A percentile compares a stretch with the other conserved stretches of the same genome.
phyloP scores from a whole-genome alignment of 2,329 filamentous ascomycete species.

The Ophiocordyceps robertsii region DNA sequence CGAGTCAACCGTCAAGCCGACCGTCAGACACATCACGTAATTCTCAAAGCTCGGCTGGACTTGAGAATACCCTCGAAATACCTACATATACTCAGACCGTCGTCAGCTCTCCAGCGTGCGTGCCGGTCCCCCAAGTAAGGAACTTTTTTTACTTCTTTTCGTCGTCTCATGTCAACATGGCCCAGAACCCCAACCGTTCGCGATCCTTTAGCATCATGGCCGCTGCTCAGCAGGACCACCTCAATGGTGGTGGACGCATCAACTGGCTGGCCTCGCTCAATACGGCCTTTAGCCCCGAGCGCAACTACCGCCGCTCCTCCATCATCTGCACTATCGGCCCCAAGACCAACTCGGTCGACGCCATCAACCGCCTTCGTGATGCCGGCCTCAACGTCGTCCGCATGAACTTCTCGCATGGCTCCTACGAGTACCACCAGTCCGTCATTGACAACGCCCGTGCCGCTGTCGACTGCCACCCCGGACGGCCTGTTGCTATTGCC shows the following conservation, averaged over 20 bases:
- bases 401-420: slow-evolving; percentile 89
- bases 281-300: slow-evolving; percentile 74
- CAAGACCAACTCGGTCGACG: slow-evolving; percentile 96
- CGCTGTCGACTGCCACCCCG: slow-evolving; percentile 63
- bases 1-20: too few relatives aligned
- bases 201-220: slow-evolving; percentile 32
- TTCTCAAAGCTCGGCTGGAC: too few relatives aligned
- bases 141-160: slow-evolving; percentile 1
- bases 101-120: neutral
- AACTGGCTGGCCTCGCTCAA: slow-evolving; percentile 61
- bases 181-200: slow-evolving; percentile 16
- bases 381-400: slow-evolving; percentile 95
- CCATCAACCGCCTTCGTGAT: slow-evolving; percentile 85
- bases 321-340: slow-evolving; percentile 99
- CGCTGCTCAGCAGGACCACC: slow-evolving; percentile 69
- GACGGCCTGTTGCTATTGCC: slow-evolving; percentile 89
- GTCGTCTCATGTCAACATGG: slow-evolving; percentile 13
- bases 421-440: slow-evolving; percentile 92
- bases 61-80: too few relatives aligned
- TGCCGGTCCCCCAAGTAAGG: slow-evolving; percentile 1
- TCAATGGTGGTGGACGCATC: slow-evolving; percentile 60
- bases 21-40: too few relatives aligned
- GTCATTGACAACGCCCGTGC: slow-evolving; percentile 92
- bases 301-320: slow-evolving; percentile 89
- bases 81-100: neutral